Percentiles rank a stretch among this genome's conserved stretches.
phyloP scores from a whole-genome alignment of 768 basidiomycete species.

The Trametes gibbosa region DNA sequence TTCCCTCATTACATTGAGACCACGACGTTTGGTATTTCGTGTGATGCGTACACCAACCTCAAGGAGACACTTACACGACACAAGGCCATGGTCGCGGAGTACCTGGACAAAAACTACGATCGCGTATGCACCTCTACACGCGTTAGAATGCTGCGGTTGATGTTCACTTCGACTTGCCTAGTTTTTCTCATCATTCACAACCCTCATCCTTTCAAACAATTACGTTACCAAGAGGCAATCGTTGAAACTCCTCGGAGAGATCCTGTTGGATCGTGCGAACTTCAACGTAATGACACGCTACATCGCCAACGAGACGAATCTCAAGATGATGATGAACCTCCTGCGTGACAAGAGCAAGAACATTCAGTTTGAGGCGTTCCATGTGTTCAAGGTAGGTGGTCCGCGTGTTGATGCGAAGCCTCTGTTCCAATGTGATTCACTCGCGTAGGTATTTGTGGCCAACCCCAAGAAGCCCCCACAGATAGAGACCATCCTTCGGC shows the following conservation, averaged over 20 bases:
- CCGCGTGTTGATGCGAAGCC: not conserved
- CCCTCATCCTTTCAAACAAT: conserved; percentile 88
- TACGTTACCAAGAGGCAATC: conserved; percentile 99
- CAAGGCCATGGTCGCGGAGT: conserved; percentile 97
- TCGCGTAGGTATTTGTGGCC: conserved; percentile 88
- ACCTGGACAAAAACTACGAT: conserved; percentile 96
- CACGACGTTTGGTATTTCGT: conserved; percentile 97
- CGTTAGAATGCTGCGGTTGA: not conserved
- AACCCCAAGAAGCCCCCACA: conserved; percentile 99
- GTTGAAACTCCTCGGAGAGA: conserved; percentile 96
- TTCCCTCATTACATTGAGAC: conserved; percentile 97
- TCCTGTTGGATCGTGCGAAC: conserved; percentile 95
- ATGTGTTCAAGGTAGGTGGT: conserved; percentile 90
- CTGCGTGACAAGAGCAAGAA: conserved; percentile 98
- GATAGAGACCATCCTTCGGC: conserved; percentile 83
- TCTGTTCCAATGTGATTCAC: not conserved
- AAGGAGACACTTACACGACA: conserved; percentile 97
- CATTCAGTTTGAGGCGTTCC: conserved; percentile 99
- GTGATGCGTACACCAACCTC: conserved; percentile 95
- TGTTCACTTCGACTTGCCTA: conserved; percentile 29
- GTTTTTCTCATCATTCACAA: conserved; percentile 96
- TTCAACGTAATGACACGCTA: conserved; percentile 99
- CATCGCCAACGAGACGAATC: conserved; percentile 90
- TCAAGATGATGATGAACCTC: conserved; percentile 99
- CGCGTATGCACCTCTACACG: conserved; percentile 49